Evolutionary conservation across 164 flowering plant genomes (phyloP), one percentile per base, ranked within the genome.

Genomic region (Taxillus chinensis): DNA sequence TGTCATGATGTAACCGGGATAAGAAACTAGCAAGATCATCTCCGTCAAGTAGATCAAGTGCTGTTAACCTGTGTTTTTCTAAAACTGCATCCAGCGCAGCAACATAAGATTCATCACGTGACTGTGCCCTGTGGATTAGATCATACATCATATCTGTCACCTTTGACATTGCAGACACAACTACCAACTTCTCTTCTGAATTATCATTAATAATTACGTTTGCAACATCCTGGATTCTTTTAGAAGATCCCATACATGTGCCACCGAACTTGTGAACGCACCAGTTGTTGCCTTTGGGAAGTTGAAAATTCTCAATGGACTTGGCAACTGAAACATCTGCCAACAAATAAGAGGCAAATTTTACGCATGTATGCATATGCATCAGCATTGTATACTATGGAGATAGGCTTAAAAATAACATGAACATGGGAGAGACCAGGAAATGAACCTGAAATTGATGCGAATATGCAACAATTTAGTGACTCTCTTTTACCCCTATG

Each of bases 61-160:
- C 97, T 48, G 96, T 78, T 57, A 63, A 59, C 64, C 66, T 79
- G 68, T 95, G 96, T 74, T 91, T 90, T 65, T 95, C 96, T 7
- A 80, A 66, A 67, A 95, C 89, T 61, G 78, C 86, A 74, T 89
- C 95, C 66, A 87, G 17, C 51, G 95, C 91, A 62, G 77, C 62
- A 10, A 78, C 8, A 64, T 89, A 95, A 14, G 97, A 77, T 64
- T 85, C 93, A 79, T 95, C 92, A 56, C 95, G 74, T 0, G 89
- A 80, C 64, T 91, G 87, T 52, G 99, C 99, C 82, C 79, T 89
- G 70, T 76, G 4, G 49, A 95, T 83, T 39, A 91, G 84, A 58
- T 83, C 84, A 74, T 89, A 95, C 96, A 95, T 91, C 92, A 91
- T 89, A 64, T 95, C 96, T 17, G 99, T 95, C 53, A 91, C 96